Percentiles rank a stretch among this genome's conserved stretches.
Conservation (phyloP, 2,329 filamentous ascomycete genomes). For the Hymenoscyphus fraxineus region DNA sequence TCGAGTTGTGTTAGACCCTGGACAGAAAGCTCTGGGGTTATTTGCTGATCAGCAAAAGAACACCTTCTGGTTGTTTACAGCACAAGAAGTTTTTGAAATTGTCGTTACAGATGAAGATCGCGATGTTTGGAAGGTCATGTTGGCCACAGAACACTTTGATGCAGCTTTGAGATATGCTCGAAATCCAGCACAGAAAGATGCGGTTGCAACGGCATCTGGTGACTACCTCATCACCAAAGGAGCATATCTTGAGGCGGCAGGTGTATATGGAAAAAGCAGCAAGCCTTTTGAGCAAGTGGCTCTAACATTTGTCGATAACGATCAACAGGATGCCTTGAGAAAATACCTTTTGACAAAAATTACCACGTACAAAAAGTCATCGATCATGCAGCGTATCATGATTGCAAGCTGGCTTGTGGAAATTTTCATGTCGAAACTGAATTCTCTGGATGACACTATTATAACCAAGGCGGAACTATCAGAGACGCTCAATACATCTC, state of each 20-base stretch:
- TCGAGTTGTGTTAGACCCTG: conserved; percentile 76
- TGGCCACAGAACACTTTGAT: conserved; percentile 83
- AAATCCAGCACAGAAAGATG: conserved; percentile 77
- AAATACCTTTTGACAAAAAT: conserved; percentile 88
- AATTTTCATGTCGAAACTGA: conserved; percentile 95
- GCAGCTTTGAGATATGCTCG: conserved; percentile 81
- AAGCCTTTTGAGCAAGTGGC: conserved; percentile 97
- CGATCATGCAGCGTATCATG: conserved; percentile 91
- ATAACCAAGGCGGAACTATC: conserved; percentile 80
- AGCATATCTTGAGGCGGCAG: conserved; percentile 79
- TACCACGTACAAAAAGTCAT: conserved; percentile 73
- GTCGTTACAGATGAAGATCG: conserved; percentile 85
- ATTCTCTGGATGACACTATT: conserved; percentile 89
- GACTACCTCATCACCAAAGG: conserved; percentile 81
- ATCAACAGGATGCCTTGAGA: conserved; percentile 83
- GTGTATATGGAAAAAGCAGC: conserved; percentile 89
- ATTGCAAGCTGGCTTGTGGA: conserved; percentile 93
- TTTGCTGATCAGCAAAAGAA: conserved; percentile 90
- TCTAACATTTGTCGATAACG: conserved; percentile 82
- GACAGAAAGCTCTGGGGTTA: conserved; percentile 76
- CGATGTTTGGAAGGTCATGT: conserved; percentile 92
- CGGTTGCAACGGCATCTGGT: conserved; percentile 85
- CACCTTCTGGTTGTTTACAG: conserved; percentile 95
- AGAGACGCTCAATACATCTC: conserved; percentile 65
- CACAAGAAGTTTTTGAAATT: conserved; percentile 88